Evolutionary conservation across 2,329 filamentous ascomycete species (phyloP).

Genomic region (Fusarium circinatum): DNA sequence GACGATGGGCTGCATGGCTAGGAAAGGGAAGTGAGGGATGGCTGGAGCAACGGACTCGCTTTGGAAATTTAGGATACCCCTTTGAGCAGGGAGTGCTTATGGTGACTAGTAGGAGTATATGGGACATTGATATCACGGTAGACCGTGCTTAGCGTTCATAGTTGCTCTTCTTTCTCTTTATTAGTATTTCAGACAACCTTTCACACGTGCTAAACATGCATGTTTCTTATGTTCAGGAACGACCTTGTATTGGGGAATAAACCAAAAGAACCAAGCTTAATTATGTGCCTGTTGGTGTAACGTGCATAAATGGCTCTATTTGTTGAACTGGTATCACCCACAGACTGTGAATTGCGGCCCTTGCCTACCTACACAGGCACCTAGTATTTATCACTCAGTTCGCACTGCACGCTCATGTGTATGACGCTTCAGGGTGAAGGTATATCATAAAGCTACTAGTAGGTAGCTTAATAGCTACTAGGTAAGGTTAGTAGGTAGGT

Average conservation of each 20-base stretch:
- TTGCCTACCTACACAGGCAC: not conserved
- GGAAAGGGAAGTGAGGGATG: not conserved
- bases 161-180: constrained; percentile 10
- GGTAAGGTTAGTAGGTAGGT: not conserved
- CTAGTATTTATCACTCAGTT: not conserved
- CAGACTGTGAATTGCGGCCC: not conserved
- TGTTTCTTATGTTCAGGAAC: constrained; percentile 15
- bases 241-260: not conserved
- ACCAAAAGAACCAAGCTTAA: not conserved
- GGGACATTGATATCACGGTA: constrained; percentile 20
- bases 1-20: constrained; percentile 48
- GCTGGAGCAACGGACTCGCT: constrained; percentile 4
- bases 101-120: constrained; percentile 14
- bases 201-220: not conserved
- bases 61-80: constrained; percentile 34
- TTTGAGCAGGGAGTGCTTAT: constrained; percentile 32
- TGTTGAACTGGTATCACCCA: not conserved
- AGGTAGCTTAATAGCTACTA: too few relatives aligned
- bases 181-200: not conserved
- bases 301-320: not conserved
- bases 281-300: not conserved
- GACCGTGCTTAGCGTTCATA: constrained; percentile 31
- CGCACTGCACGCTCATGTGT: not conserved
- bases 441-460: not conserved
- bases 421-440: not conserved